These are phyloP conservation scores for Phytophthora chlamydospora DNA, from an alignment of 352 stramenopile species.

Conservation along the genomic window DNA sequence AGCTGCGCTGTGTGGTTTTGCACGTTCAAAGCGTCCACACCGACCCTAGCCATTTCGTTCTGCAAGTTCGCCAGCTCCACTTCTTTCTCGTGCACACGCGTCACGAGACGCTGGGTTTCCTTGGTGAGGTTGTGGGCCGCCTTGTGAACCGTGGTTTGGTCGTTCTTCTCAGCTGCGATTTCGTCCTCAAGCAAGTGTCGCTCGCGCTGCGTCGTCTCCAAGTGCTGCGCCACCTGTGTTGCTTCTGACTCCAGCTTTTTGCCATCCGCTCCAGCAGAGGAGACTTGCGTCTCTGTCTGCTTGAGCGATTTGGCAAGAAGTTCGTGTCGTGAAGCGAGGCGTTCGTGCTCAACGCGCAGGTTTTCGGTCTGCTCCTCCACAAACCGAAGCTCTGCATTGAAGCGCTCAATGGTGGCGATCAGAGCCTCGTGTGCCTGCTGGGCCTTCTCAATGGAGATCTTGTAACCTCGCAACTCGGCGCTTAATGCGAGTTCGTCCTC, in stretches of 20 bases:
- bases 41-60: slow-evolving; percentile 94
- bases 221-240: slow-evolving; percentile 63
- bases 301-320: slow-evolving; percentile 89
- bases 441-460: slow-evolving; percentile 83
- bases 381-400: slow-evolving; percentile 83
- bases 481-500: slow-evolving; percentile 87
- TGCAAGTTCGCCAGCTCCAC: slow-evolving; percentile 85
- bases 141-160: slow-evolving; percentile 91
- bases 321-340: slow-evolving; percentile 81
- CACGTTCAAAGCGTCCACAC: slow-evolving; percentile 93
- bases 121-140: slow-evolving; percentile 91
- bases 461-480: slow-evolving; percentile 89
- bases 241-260: slow-evolving; percentile 83
- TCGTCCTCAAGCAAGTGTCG: slow-evolving; percentile 89
- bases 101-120: slow-evolving; percentile 74
- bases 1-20: slow-evolving; percentile 90
- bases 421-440: slow-evolving; percentile 87
- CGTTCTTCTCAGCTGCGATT: slow-evolving; percentile 82
- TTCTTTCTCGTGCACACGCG: slow-evolving; percentile 88
- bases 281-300: slow-evolving; percentile 86
- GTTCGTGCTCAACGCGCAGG: slow-evolving; percentile 70
- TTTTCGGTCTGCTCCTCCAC: slow-evolving; percentile 71
- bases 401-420: slow-evolving; percentile 82
- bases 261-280: slow-evolving; percentile 58
- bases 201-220: slow-evolving; percentile 89